A percentile compares a stretch with the other conserved stretches of the same genome.
Evolutionary conservation across 148 eudicot genomes (phyloP).

Genomic region (Camellia granthamiana): DNA sequence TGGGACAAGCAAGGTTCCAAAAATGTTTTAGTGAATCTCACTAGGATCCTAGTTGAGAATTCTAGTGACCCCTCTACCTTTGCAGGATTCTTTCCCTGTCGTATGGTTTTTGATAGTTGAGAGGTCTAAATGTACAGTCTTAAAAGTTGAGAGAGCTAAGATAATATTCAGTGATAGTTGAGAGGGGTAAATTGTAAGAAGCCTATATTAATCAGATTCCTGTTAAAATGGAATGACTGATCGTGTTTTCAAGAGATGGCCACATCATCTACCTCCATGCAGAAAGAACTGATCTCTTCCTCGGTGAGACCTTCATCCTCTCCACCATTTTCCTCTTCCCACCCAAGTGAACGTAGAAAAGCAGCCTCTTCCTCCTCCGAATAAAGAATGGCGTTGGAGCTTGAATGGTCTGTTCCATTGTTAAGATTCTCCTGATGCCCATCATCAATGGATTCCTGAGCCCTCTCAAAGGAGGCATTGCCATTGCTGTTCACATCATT

Average conservation of each 20-base stretch:
- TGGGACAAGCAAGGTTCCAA: no score
- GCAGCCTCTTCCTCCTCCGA: constrained; percentile 57
- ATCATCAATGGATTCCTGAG: constrained; percentile 6
- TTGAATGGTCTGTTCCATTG: constrained; percentile 26
- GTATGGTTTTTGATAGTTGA: no score
- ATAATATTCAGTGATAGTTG: no score
- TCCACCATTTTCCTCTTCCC: constrained; percentile 50
- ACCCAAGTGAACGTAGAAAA: constrained; percentile 44
- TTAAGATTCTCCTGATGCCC: neutral
- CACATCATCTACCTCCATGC: constrained; percentile 31
- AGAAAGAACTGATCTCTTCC: constrained; percentile 48
- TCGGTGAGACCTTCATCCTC: constrained; percentile 50
- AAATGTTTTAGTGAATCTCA: no score
- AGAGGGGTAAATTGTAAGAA: no score
- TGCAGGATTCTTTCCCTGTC: no score
- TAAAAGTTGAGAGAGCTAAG: no score
- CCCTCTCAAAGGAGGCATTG: constrained; percentile 9
- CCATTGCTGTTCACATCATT: constrained; percentile 25
- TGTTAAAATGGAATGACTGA: neutral
- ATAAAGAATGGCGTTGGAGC: constrained; percentile 22
- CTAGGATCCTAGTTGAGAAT: no score
- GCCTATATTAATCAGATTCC: no score
- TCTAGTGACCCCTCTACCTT: no score
- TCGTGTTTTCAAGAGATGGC: neutral
- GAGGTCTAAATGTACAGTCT: no score